Percentiles rank a stretch among this genome's conserved stretches.
Evolutionary conservation across 441 rosid genomes (phyloP).

Genomic region (Mallotus repandus): DNA sequence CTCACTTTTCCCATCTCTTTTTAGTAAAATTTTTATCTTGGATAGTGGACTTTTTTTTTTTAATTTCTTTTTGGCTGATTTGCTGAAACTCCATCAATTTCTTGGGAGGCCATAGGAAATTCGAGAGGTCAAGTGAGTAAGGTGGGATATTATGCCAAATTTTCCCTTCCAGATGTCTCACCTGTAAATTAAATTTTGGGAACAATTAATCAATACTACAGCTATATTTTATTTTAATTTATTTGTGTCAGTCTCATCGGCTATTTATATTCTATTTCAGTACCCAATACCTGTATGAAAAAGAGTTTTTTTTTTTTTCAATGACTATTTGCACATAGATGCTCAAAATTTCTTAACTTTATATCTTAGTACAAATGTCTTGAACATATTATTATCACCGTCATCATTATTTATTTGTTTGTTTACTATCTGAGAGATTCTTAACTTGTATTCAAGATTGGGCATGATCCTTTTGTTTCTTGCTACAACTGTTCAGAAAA

Average conservation of each 20-base stretch:
- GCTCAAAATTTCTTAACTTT: no score
- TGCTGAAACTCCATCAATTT: constrained; percentile 14
- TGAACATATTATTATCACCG: no score
- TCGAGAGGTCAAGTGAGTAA: constrained; percentile 29
- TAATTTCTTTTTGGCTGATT: background rate
- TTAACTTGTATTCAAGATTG: no score
- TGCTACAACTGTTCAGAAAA: background rate
- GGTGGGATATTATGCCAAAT: constrained; percentile 35
- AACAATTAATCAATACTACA: constrained; percentile 22
- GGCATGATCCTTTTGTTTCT: background rate
- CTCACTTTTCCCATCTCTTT: background rate
- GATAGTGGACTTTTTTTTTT: constrained; percentile 15
- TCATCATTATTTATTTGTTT: no score
- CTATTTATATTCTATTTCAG: background rate
- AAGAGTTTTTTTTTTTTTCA: no score
- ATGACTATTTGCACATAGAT: no score
- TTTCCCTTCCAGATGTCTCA: constrained; percentile 39
- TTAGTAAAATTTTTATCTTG: constrained; percentile 13
- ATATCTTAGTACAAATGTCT: no score
- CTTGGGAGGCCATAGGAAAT: constrained; percentile 31
- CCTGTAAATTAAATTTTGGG: constrained; percentile 49
- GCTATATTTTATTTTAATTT: constrained; percentile 15
- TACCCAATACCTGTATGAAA: background rate
- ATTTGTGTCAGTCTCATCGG: background rate
- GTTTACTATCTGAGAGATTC: no score